Base-by-base conservation (phyloP, 2,329 filamentous ascomycete genomes). In the Sporothrix dimorphospora region DNA sequence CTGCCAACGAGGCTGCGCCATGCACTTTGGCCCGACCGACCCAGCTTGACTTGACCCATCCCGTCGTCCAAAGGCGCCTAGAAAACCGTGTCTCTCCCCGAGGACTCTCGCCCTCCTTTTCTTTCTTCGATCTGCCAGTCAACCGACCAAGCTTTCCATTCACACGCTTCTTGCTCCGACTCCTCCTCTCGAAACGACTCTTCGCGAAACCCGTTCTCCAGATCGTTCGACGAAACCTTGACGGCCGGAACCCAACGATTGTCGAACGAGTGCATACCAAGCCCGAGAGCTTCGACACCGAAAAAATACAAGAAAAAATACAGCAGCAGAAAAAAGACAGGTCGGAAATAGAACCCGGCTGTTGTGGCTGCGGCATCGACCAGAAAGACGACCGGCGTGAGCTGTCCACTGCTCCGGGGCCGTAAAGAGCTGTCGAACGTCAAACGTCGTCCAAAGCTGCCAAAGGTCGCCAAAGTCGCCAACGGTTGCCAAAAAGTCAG, bases 1-100 rank as follows among this genome's bases (percentile, higher is more conserved):
- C 49, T 59, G 19, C 53, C 70, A 68, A 40, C 61, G 40, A 72
- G 70, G 70, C 70, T 72, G 70, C 70, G 53, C 40, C 47, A 68
- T 68, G 53, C 51, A 55, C 63, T 51, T 45, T 72, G 70, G 51
- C 63, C 65, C 40, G 61, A 49, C 51, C 51, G 55, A 24, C 38
- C 38, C 38, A 66, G 49, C 34, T 71, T 57, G 61, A 21, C 57
- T 21, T 14, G n/a, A n/a, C n/a, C n/a, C n/a, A n/a, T n/a, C n/a
- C 51, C 11, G 51, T 55, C 4, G 24, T 27, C 51, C 11, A 45
- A 40, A 42, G n/a, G 38, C 38, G 38, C 49, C 53, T 47, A 19
- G 19, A 67, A 51, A 67, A 67, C 27, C 27, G 45, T 34, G 19
- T 24, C 30, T 38, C 19, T n/a, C 27, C 65, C 65, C 45, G 27